Evolutionary conservation across 2,329 filamentous ascomycete species (phyloP), one percentile per base, ranked within the genome.

Genomic region (Sarocladiaceae sp.): DNA sequence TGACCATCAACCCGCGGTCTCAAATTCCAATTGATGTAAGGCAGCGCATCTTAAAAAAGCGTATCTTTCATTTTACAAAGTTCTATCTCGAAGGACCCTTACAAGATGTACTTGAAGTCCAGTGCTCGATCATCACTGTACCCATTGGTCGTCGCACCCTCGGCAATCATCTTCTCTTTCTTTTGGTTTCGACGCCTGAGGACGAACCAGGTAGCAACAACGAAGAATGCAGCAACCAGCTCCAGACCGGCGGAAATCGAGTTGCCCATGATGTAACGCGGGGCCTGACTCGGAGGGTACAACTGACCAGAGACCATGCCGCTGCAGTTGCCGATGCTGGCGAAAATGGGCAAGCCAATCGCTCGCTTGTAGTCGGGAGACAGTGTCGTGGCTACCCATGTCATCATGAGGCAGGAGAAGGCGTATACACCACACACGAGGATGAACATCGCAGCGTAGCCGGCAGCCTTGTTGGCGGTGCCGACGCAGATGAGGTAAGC

Each of bases 291-390:
- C 6, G 23, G 18, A 6, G 57, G 56, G 45, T 66, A 74, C 0
- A 74, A 62, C 47, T 73, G 70, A 0, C 68, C 69, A 0, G 68
- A 66, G 1, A 70, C 67, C 7, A 74, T 66, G 10, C 70, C 71
- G 0, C 69, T 69, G 2, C 62, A 65, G 24, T 74, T 74, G 1
- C 64, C 71, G 1, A 74, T 60, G 0, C 69, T 72, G 42, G 70
- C 65, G 9, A 70, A 64, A 21, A 69, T 54, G 3, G 69, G 69
- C 10, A 74, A 64, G 3, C 64, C 68, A 0, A 70, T 62, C 0
- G 71, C 69, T 13, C 71, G 65, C 20, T 69, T 64, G 53, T 70
- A 72, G 33, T 74, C 69, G 2, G 64, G 66, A 4, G 68, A 66
- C 2, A 67, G 58, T 26, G 72, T 74, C 33, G 69, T 69, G 16